Percentiles rank a stretch among this genome's conserved stretches.
These are phyloP conservation scores for Arthrobotrys entomopaga DNA, from an alignment of 2,329 filamentous ascomycete species.

Conservation along the genomic window DNA sequence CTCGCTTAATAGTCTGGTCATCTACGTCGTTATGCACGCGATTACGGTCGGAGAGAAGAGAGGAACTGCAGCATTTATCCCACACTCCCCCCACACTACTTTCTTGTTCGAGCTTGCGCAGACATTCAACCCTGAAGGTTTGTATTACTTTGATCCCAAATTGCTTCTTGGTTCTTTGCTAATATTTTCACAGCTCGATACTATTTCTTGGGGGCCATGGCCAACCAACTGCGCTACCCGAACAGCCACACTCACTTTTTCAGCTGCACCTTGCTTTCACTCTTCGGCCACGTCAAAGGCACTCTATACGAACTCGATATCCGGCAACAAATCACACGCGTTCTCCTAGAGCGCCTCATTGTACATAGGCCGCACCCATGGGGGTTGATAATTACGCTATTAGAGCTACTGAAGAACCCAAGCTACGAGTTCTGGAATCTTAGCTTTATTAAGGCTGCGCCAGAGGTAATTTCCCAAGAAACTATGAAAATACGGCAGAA, in stretches of 20 bases:
- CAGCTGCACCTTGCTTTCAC: slow-evolving; percentile 81
- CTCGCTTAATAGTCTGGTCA: slow-evolving; percentile 78
- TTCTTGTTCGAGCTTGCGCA: slow-evolving; percentile 80
- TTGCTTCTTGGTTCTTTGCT: slow-evolving; percentile 2
- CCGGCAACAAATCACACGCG: slow-evolving; percentile 87
- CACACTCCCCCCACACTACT: slow-evolving; percentile 74
- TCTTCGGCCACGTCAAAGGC: slow-evolving; percentile 80
- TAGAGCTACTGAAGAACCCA: slow-evolving; percentile 91
- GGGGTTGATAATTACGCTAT: slow-evolving; percentile 87
- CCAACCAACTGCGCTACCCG: slow-evolving; percentile 90
- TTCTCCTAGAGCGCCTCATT: slow-evolving; percentile 86
- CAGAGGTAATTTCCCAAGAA: slow-evolving; percentile 72
- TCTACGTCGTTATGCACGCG: slow-evolving; percentile 81
- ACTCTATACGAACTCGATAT: slow-evolving; percentile 82
- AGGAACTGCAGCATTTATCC: slow-evolving; percentile 72
- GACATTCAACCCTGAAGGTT: slow-evolving; percentile 74
- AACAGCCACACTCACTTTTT: slow-evolving; percentile 94
- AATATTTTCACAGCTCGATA: slow-evolving; percentile 70
- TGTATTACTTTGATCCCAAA: neutral
- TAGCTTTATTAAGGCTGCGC: slow-evolving; percentile 87
- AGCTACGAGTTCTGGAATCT: slow-evolving; percentile 92
- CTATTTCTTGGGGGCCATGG: slow-evolving; percentile 82
- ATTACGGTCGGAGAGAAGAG: slow-evolving; percentile 70
- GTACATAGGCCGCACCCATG: slow-evolving; percentile 94
- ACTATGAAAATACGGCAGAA: neutral